Base-by-base conservation (phyloP, 768 basidiomycete genomes). In the Leucocoprinus leucothites region DNA sequence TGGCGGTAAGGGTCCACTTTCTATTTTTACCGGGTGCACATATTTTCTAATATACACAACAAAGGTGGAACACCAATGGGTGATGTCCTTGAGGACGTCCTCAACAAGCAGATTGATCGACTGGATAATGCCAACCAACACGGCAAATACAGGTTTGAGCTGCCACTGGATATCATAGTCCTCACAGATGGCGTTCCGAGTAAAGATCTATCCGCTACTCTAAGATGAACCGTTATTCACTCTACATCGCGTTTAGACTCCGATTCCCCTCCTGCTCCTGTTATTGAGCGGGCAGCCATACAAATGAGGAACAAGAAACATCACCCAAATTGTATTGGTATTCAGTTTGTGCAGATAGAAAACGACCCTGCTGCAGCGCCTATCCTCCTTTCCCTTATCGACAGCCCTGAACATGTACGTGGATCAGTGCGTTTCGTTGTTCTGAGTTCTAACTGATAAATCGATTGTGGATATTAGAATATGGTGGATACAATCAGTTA, bases 341-440 rank as follows among this genome's bases (percentile, higher is more conserved):
- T 72, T 9, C 68, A 72, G 46, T 64, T 70, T 42, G 67, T 70
- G 4, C 71, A 72, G 48, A 67, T 72, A 18, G 71, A 67, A 25
- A 59, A 68, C 40, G 66, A 67, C 31, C 22, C 43, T 4, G 22
- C 48, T 1, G 66, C 66, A 4, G 58, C 58, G 19, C 45, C 38
- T 1, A 67, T 59, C 9, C 57, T 71, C 24, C 57, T 60, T 34
- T 55, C 62, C 24, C 59, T 71, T 28, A 64, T 65, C 45, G 56
- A 63, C 22, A 62, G 66, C 14, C 61, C 5, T 31, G 31, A 66
- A 34, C 61, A 68, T 38, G 65, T 64, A n/a, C n/a, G n/a, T n/a
- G n/a, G n/a, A n/a, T n/a, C n/a, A n/a, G n/a, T n/a, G n/a, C n/a
- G n/a, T n/a, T n/a, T n/a, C n/a, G n/a, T n/a, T n/a, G n/a, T n/a